Conservation (phyloP, 73 alveolate genomes). For the Tetrahymena thermophila region DNA sequence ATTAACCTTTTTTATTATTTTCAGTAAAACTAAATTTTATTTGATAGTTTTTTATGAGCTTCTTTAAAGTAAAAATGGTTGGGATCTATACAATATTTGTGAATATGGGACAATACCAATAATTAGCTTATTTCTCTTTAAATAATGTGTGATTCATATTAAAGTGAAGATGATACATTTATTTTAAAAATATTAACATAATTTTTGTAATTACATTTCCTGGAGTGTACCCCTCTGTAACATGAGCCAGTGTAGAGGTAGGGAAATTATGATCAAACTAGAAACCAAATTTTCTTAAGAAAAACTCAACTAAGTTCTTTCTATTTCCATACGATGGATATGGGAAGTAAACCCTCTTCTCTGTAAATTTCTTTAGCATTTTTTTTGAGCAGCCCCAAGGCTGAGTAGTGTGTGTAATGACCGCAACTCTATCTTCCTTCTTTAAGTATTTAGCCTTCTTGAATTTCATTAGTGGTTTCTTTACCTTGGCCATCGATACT, state of each 20-base stretch:
- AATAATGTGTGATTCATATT: not conserved
- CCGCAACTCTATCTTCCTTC: conserved; percentile 57
- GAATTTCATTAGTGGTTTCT: conserved; percentile 37
- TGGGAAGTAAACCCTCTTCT: conserved; percentile 77
- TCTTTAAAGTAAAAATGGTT: not conserved
- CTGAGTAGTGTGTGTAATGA: conserved; percentile 68
- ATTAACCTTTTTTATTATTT: not conserved
- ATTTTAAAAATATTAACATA: not conserved
- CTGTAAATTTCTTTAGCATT: conserved; percentile 68
- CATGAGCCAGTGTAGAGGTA: conserved; percentile 71
- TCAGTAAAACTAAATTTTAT: not conserved
- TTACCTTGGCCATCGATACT: conserved; percentile 36
- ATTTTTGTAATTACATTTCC: conserved; percentile 48
- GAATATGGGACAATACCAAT: not conserved
- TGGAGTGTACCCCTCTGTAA: conserved; percentile 79
- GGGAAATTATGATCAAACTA: conserved; percentile 71
- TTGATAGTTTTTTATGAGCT: not conserved
- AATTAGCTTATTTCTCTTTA: not conserved
- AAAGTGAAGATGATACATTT: not conserved
- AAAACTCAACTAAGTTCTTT: conserved; percentile 63
- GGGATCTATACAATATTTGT: not conserved
- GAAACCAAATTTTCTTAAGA: conserved; percentile 62
- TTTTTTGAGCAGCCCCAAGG: conserved; percentile 74
- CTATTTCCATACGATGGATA: conserved; percentile 82
- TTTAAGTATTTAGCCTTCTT: conserved; percentile 53